These are phyloP conservation scores for Kwoniella shandongensis DNA, from an alignment of 768 basidiomycete genomes.

Conservation along the genomic window DNA sequence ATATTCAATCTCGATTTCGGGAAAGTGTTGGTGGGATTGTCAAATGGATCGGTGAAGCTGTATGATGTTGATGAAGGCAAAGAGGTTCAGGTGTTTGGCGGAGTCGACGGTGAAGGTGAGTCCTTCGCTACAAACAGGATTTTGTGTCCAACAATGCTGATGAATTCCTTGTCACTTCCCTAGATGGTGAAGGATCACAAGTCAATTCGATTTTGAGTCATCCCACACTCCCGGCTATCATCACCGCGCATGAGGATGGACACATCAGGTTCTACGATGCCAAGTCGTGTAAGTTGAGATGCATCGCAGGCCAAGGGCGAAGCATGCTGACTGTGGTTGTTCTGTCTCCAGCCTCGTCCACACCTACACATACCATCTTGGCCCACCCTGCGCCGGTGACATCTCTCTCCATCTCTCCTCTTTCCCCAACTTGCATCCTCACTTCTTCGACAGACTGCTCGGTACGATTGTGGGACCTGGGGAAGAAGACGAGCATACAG, in stretches of 20 bases:
- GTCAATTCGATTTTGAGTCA: slow-evolving; percentile 59
- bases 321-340: neutral
- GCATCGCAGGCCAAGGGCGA: neutral
- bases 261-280: slow-evolving; percentile 87
- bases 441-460: slow-evolving; percentile 93
- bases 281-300: slow-evolving; percentile 63
- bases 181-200: slow-evolving; percentile 11
- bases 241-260: slow-evolving; percentile 92
- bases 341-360: slow-evolving; percentile 57
- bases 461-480: slow-evolving; percentile 87
- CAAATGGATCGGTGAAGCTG: slow-evolving; percentile 82
- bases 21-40: slow-evolving; percentile 86
- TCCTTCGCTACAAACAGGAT: slow-evolving; percentile 16
- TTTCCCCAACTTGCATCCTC: slow-evolving; percentile 76
- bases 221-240: slow-evolving; percentile 81
- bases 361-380: slow-evolving; percentile 84
- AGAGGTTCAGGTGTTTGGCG: slow-evolving; percentile 58
- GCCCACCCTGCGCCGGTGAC: slow-evolving; percentile 92
- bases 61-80: slow-evolving; percentile 68
- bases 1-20: slow-evolving; percentile 75
- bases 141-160: too few species aligned
- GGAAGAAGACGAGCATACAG: slow-evolving; percentile 72
- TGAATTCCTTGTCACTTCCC: too few species aligned
- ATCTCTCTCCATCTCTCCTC: slow-evolving; percentile 78
- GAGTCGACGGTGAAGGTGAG: slow-evolving; percentile 52